These are phyloP conservation scores for Myxozyma sirexii DNA, from an alignment of 805 yeast species.

Conservation along the genomic window DNA sequence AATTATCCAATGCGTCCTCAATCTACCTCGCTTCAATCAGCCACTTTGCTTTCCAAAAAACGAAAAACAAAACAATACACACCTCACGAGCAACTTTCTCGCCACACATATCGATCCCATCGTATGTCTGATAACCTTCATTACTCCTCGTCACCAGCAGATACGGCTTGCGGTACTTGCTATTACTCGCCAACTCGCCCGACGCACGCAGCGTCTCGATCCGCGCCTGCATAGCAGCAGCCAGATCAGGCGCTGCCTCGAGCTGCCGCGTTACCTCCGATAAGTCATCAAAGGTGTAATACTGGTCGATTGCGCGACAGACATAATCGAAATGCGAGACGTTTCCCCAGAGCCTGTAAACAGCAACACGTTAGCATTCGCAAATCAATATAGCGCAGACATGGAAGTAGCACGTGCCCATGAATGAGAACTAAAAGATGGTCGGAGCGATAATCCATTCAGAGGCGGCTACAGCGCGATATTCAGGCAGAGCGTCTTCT, in stretches of 20 bases:
- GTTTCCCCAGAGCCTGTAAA: slow-evolving; percentile 71
- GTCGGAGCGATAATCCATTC: slow-evolving; percentile 32
- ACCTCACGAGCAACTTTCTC: slow-evolving; percentile 73
- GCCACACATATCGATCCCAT: slow-evolving; percentile 86
- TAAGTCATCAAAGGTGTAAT: slow-evolving; percentile 36
- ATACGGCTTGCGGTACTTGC: slow-evolving; percentile 29
- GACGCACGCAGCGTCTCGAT: slow-evolving; percentile 37
- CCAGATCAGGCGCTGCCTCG: slow-evolving; percentile 16
- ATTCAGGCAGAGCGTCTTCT: neutral
- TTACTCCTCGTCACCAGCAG: slow-evolving; percentile 58
- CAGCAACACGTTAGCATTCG: neutral
- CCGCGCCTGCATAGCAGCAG: slow-evolving; percentile 28
- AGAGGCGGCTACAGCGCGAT: neutral
- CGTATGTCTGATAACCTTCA: slow-evolving; percentile 76
- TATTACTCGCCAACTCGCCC: slow-evolving; percentile 19
- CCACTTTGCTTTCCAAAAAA: too few species aligned
- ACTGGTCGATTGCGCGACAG: slow-evolving; percentile 30
- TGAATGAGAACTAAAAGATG: slow-evolving; percentile 69
- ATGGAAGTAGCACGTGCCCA: slow-evolving; percentile 47
- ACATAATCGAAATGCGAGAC: slow-evolving; percentile 67
- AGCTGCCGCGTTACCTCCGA: too few species aligned
- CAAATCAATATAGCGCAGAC: neutral
- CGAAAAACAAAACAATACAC: neutral
- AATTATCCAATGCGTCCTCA: slow-evolving; percentile 35
- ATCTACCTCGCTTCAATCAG: too few species aligned